Base-by-base conservation (phyloP, 164 flowering plant genomes). In the Nymphaea colorata region DNA sequence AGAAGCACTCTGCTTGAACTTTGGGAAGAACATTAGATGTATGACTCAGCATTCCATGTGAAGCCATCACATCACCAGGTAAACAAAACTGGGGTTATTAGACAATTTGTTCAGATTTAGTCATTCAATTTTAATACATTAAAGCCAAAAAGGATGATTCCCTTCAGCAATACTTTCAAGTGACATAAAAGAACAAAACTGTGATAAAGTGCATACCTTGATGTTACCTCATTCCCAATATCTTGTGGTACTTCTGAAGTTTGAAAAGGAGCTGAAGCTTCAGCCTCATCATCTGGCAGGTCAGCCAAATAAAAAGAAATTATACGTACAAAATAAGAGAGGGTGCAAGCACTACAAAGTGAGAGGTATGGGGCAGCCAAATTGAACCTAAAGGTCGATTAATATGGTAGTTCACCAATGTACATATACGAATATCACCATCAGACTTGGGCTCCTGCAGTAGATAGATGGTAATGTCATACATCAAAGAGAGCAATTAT, bases 381-480 rank as follows among this genome's bases (percentile, higher is more conserved):
- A 43, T 61, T 61, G 68, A 82, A 91, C 97, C 98, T 65, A 94
- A 65, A 61, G 93, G 90, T 59, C 74, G 86, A 75, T 91, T 91
- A 62, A 94, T 80, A 78, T 82, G 77, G 66, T 71, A 74, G 75
- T 94, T 94, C 45, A 94, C 90, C n/a, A 84, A 81, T 71, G 43
- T 77, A 74, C 93, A 91, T 63, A 90, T 60, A 70, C 81, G 80
- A 62, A 74, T 55, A 76, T 94, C 99, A 64, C 69, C 81, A 18
- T 86, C 96, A 71, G 80, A 76, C 43, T 76, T 81, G 65, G 94
- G 91, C 82, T 94, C 99, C 99, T 94, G 75, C 59, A 79, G 64
- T 43, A 57, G 76, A 65, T 7, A n/a, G 25, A 8, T 3, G 15
- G 15, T 5, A 61, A 61, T 8, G 5, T 61, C 64, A 61, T 6